These are phyloP conservation scores for Penicillium palitans DNA, from an alignment of 2,329 filamentous ascomycete species.

Conservation along the genomic window DNA sequence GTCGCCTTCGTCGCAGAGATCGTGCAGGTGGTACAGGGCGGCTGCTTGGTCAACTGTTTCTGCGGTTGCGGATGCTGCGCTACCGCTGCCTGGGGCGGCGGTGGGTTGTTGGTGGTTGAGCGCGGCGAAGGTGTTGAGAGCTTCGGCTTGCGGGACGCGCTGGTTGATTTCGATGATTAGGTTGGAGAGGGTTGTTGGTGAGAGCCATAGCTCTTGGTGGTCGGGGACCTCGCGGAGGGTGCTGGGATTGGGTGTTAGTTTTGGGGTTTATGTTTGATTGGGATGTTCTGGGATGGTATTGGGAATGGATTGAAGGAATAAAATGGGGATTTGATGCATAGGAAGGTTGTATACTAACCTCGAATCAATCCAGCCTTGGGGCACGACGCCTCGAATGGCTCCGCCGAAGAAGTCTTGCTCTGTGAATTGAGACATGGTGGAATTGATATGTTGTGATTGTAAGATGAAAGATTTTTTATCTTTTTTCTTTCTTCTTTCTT, in stretches of 20 bases:
- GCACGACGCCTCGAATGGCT: conserved; percentile 36
- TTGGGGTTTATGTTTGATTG: not conserved
- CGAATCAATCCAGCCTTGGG: conserved; percentile 39
- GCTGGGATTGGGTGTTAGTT: conserved; percentile 24
- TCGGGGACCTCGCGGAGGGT: conserved; percentile 42
- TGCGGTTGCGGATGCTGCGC: conserved; percentile 45
- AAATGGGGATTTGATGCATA: not conserved
- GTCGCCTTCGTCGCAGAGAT: conserved; percentile 66
- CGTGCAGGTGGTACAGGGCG: conserved; percentile 61
- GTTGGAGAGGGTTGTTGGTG: conserved; percentile 77
- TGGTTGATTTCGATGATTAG: conserved; percentile 91
- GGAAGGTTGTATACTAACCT: conserved; percentile 30
- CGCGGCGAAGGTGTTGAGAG: conserved; percentile 25
- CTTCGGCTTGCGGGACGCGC: conserved; percentile 57
- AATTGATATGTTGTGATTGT: not conserved
- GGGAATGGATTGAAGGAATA: not conserved
- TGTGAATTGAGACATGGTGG: conserved; percentile 27
- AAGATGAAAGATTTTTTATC: not conserved
- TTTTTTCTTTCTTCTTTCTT: not conserved
- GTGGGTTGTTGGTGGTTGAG: conserved; percentile 23
- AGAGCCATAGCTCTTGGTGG: conserved; percentile 91
- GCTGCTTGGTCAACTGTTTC: conserved; percentile 67
- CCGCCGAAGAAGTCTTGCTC: conserved; percentile 38
- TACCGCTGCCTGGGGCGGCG: conserved; percentile 33
- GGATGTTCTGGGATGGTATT: not conserved